Evolutionary conservation across 805 yeast genomes (phyloP), one percentile per base, ranked within the genome.

Genomic region (Lipomyces anomalus): DNA sequence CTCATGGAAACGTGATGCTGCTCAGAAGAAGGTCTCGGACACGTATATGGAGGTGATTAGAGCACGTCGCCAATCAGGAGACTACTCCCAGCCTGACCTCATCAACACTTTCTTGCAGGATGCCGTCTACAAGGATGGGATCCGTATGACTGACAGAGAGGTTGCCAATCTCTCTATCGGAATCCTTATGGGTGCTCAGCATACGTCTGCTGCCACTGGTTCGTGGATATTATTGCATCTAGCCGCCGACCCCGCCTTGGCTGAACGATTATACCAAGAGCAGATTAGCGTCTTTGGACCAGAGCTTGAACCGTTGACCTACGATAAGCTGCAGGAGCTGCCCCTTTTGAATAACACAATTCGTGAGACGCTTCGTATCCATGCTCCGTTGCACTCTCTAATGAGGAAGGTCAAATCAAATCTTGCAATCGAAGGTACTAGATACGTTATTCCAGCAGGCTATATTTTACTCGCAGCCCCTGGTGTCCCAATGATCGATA

Each of bases 121-220:
- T 57, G 82, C 89, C 35, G 79, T 85, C 48, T 92, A 92, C 71
- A 89, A 86, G 66, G 97, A 92, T 63, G 98, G 98, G 58, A 80
- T 81, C 40, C 74, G 75, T 61, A 89, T 92, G 97, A 82, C 95
- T 22, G 98, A 92, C 66, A 81, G 82, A 65, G 95, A 92, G 69
- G 87, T 92, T 61, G 92, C 97, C 40, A 84, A 89, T 67, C 73
- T 92, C 66, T 72, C 88, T 65, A 90, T 92, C 67, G 98, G 97
- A 66, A 83, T 92, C 44, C 74, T 92, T 51, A 92, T 92, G 98
- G 98, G 98, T 60, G 98, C 98, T 53, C 98, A 92, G 72, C 98
- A 92, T 67, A 92, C 98, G 22, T 84, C 95, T 53, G 92, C 97
- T 36, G 77, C 97, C 21, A 92, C 98, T 20, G 84, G 95, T 34